A percentile compares a stretch with the other conserved stretches of the same genome.
phyloP scores from a whole-genome alignment of 371 early-diverging fungal genomes.

The Mortierella sp. region DNA sequence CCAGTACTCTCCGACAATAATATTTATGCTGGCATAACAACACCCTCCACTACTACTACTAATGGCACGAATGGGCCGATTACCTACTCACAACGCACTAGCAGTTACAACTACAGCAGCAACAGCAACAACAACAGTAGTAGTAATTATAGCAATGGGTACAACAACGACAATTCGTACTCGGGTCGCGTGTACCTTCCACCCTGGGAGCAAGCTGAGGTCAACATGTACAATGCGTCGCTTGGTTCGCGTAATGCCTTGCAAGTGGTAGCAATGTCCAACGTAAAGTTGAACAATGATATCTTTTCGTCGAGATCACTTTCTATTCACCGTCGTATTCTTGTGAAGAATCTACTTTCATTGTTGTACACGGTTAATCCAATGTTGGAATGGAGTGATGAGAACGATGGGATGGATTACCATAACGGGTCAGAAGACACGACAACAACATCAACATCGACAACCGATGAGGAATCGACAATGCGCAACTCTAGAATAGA shows the following conservation, averaged over 20 bases:
- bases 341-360: slow-evolving; percentile 44
- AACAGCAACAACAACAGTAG: neutral
- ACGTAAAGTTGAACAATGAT: slow-evolving; percentile 41
- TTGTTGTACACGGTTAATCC: slow-evolving; percentile 37
- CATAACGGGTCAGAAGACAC: neutral
- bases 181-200: neutral
- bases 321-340: slow-evolving; percentile 37
- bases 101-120: neutral
- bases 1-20: neutral
- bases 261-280: slow-evolving; percentile 35
- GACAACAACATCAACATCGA: neutral
- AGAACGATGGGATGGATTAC: slow-evolving; percentile 4
- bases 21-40: neutral
- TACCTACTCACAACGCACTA: neutral
- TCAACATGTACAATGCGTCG: slow-evolving; percentile 15
- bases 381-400: slow-evolving; percentile 33
- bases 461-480: neutral
- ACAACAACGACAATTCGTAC: neutral
- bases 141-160: neutral
- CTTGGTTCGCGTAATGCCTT: slow-evolving; percentile 18
- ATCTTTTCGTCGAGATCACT: slow-evolving; percentile 29
- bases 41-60: too few relatives aligned
- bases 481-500: neutral
- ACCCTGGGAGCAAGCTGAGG: neutral
- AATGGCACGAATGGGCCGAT: neutral